phyloP scores from a whole-genome alignment of 805 yeast species.

The Kazachstania bromeliacearum region DNA sequence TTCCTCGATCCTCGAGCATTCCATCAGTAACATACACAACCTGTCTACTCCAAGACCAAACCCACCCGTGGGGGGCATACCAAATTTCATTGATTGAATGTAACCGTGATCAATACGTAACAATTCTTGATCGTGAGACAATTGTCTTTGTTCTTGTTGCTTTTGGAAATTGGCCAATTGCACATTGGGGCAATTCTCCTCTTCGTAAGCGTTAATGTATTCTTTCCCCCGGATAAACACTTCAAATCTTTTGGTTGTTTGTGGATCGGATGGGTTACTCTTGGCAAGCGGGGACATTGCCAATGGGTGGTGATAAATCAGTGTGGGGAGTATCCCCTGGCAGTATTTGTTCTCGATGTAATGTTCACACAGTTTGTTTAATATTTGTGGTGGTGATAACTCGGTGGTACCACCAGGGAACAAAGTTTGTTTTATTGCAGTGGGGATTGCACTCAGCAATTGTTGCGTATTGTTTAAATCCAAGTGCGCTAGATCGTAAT shows the following conservation, averaged over 20 bases:
- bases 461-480: constrained; percentile 21
- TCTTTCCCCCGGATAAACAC: constrained; percentile 73
- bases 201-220: constrained; percentile 89
- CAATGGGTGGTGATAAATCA: constrained; percentile 77
- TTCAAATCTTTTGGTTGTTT: constrained; percentile 67
- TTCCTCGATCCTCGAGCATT: constrained; percentile 55
- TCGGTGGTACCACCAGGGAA: constrained; percentile 2
- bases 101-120: constrained; percentile 50
- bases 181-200: constrained; percentile 76
- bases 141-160: constrained; percentile 37
- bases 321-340: constrained; percentile 42
- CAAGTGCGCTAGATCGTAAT: constrained; percentile 17
- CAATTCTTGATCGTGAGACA: constrained; percentile 48
- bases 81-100: constrained; percentile 76
- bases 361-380: constrained; percentile 52
- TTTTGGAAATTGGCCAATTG: constrained; percentile 55
- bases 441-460: neutral
- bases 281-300: constrained; percentile 84
- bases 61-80: constrained; percentile 96
- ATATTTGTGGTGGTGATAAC: constrained; percentile 45
- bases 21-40: constrained; percentile 67
- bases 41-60: constrained; percentile 96
- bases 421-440: neutral
- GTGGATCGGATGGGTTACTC: constrained; percentile 32
- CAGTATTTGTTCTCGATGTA: constrained; percentile 59